A percentile compares a stretch with the other conserved stretches of the same genome.
phyloP scores from a whole-genome alignment of 1,139 yeast genomes.

The Blastobotrys ciferrii region DNA sequence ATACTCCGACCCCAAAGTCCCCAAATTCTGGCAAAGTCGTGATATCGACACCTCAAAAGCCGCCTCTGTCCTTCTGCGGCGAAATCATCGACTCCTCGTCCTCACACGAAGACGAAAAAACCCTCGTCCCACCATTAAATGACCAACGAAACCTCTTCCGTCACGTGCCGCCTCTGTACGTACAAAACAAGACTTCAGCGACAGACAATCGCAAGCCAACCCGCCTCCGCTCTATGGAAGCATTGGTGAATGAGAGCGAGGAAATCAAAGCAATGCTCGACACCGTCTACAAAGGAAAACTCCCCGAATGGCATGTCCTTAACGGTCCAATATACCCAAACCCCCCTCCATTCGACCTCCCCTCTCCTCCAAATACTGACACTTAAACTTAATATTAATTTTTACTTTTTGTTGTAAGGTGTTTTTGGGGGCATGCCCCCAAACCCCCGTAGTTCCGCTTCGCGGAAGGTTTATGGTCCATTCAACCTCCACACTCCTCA shows the following conservation, averaged over 20 bases:
- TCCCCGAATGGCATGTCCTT: slow-evolving; percentile 17
- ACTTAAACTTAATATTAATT: not conserved
- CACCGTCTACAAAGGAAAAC: slow-evolving; percentile 13
- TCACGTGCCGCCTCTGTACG: too few relatives aligned
- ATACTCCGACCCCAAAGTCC: slow-evolving; percentile 1
- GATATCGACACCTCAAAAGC: not conserved
- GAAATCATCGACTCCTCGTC: not conserved
- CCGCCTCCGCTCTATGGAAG: slow-evolving; percentile 9
- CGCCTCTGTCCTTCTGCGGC: not conserved
- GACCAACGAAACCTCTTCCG: too few relatives aligned
- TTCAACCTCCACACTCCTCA: too few relatives aligned
- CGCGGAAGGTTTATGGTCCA: too few relatives aligned
- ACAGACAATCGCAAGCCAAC: slow-evolving; percentile 7
- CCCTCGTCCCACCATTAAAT: too few relatives aligned
- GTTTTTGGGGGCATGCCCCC: too few relatives aligned
- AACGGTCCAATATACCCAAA: slow-evolving; percentile 5
- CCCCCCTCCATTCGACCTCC: not conserved
- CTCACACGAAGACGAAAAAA: not conserved
- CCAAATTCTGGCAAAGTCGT: not conserved
- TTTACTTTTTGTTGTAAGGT: too few relatives aligned
- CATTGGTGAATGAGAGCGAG: slow-evolving; percentile 11
- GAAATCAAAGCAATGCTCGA: slow-evolving; percentile 9
- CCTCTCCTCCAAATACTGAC: not conserved
- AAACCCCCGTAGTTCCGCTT: too few relatives aligned
- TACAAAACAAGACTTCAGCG: not conserved